phyloP scores from a whole-genome alignment of 1,284 basidiomycete genomes.

The Cystobasidium slooffiae region DNA sequence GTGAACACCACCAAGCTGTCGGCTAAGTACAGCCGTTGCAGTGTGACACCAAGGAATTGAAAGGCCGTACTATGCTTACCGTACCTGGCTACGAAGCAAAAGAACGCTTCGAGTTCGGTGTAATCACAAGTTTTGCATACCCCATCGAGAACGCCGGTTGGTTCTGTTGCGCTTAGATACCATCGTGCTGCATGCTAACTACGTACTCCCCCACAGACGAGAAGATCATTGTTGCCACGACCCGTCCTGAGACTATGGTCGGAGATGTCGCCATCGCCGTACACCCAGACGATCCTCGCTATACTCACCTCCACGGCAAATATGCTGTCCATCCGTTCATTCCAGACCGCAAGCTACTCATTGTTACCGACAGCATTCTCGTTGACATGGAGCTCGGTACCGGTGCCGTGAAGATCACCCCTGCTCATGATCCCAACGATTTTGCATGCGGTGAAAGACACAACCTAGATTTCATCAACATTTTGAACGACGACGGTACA shows the following conservation, averaged over 20 bases:
- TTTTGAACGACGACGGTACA: slow-evolving; percentile 96
- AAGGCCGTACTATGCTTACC: slow-evolving; percentile 81
- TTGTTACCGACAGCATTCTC: slow-evolving; percentile 79
- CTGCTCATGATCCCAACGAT: slow-evolving; percentile 98
- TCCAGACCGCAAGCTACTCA: slow-evolving; percentile 76
- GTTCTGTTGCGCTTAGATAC: slow-evolving; percentile 46
- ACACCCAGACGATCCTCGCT: slow-evolving; percentile 91
- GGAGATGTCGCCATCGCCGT: slow-evolving; percentile 98
- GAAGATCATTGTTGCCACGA: slow-evolving; percentile 91
- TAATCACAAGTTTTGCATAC: slow-evolving; percentile 94
- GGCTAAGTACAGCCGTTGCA: slow-evolving; percentile 52
- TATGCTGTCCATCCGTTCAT: slow-evolving; percentile 90
- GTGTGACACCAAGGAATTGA: slow-evolving; percentile 94
- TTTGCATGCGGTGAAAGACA: slow-evolving; percentile 92
- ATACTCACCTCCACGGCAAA: slow-evolving; percentile 95
- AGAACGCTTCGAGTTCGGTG: slow-evolving; percentile 97
- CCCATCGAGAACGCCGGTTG: slow-evolving; percentile 79
- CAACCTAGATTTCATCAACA: slow-evolving; percentile 89
- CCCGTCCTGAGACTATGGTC: slow-evolving; percentile 98
- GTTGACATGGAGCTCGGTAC: slow-evolving; percentile 98
- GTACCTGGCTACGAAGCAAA: slow-evolving; percentile 94
- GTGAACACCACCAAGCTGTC: not conserved
- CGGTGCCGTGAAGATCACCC: slow-evolving; percentile 98
- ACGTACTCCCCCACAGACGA: slow-evolving; percentile 66
- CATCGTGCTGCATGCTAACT: not conserved